Evolutionary conservation across 2,329 filamentous ascomycete species (phyloP).

Genomic region (Chaetomiaceae sp.): DNA sequence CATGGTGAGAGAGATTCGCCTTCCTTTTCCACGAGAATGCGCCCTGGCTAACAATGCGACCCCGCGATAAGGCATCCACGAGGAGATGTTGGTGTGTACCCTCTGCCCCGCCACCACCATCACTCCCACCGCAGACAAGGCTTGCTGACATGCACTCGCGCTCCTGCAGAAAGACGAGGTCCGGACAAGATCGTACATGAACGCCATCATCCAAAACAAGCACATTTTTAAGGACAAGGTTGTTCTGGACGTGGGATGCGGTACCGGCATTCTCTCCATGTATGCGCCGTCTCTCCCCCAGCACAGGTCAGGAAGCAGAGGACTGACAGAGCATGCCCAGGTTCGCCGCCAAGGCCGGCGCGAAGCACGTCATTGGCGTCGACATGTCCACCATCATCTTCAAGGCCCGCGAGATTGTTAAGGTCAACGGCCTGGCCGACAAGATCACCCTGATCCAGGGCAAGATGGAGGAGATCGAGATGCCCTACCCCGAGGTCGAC

Average conservation of each 20-base stretch:
- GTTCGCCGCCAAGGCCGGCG: constrained; percentile 94
- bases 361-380: constrained; percentile 97
- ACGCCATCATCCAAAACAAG: constrained; percentile 94
- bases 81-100: constrained; percentile 88
- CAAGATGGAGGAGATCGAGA: constrained; percentile 98
- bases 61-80: constrained; percentile 71
- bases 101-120: constrained; percentile 16
- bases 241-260: constrained; percentile 95
- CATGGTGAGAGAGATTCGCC: constrained; percentile 64
- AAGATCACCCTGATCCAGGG: constrained; percentile 98
- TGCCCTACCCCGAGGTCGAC: constrained; percentile 93
- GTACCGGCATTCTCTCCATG: constrained; percentile 98
- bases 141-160: constrained; percentile 22
- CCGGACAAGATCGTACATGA: constrained; percentile 92
- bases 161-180: constrained; percentile 87
- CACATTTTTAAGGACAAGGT: constrained; percentile 89
- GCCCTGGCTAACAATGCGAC: constrained; percentile 30
- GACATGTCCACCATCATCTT: constrained; percentile 99
- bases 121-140: constrained; percentile 1
- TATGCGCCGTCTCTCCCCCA: constrained; percentile 38
- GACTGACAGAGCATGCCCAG: constrained; percentile 42
- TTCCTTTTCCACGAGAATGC: constrained; percentile 1
- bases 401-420: constrained; percentile 94
- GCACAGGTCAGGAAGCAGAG: no score
- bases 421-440: constrained; percentile 82